A percentile compares a stretch with the other conserved stretches of the same genome.
phyloP scores from a whole-genome alignment of 2,329 filamentous ascomycete species.

The Xylariaceae sp. region DNA sequence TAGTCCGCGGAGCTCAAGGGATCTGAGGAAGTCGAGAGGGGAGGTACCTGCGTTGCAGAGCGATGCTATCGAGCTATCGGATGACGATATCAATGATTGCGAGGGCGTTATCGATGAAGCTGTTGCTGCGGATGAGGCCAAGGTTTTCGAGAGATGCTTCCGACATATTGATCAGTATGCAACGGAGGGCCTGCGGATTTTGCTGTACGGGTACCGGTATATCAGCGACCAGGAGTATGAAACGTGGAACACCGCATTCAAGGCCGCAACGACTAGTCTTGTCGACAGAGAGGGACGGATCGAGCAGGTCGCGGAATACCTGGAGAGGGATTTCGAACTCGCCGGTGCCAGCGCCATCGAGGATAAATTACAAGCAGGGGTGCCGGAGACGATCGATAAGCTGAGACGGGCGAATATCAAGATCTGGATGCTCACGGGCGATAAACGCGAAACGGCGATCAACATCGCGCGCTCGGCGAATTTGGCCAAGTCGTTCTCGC shows the following conservation, averaged over 20 bases:
- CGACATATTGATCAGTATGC: slow-evolving; percentile 86
- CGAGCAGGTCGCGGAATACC: slow-evolving; percentile 69
- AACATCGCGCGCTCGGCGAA: slow-evolving; percentile 74
- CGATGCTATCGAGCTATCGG: background rate
- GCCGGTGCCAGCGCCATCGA: slow-evolving; percentile 84
- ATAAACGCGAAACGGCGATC: slow-evolving; percentile 82
- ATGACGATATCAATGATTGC: background rate
- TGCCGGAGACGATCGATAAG: slow-evolving; percentile 81
- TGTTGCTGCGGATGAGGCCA: slow-evolving; percentile 47
- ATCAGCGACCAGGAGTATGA: slow-evolving; percentile 67
- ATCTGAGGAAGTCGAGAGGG: slow-evolving; percentile 20
- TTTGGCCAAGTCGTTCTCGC: slow-evolving; percentile 66
- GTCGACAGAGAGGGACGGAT: slow-evolving; percentile 69
- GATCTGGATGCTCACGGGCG: slow-evolving; percentile 88
- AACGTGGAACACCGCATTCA: slow-evolving; percentile 68
- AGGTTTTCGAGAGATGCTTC: slow-evolving; percentile 74
- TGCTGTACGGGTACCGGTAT: slow-evolving; percentile 77
- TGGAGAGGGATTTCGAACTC: slow-evolving; percentile 73
- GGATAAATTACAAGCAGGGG: slow-evolving; percentile 78
- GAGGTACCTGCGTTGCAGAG: background rate
- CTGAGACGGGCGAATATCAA: slow-evolving; percentile 79
- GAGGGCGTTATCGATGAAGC: slow-evolving; percentile 44
- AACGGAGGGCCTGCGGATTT: slow-evolving; percentile 73
- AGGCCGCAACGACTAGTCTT: slow-evolving; percentile 73
- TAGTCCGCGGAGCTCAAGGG: slow-evolving; percentile 33